Base-by-base conservation (phyloP, 164 flowering plant species). In the Umbellularia californica region DNA sequence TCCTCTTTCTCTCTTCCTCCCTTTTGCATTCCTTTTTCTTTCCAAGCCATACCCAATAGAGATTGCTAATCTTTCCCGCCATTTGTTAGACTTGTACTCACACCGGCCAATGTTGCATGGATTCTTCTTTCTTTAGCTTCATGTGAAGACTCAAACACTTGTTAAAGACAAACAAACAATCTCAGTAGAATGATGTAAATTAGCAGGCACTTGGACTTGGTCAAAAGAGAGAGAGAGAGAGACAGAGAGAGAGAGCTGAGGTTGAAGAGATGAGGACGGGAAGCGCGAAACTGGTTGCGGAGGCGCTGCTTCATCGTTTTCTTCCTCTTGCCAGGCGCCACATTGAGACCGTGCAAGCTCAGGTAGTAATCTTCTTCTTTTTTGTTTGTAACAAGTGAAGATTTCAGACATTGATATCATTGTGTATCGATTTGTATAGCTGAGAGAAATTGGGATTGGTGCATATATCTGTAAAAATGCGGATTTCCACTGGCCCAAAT, bases 271-370 rank as follows among this genome's bases (percentile, higher is more conserved):
- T 90, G 97, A 96, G 88, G 85, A 86, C 93, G 0, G 95, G 92
- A 10, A 85, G 93, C 64, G 99, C 97, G 3, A 96, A 91, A 85
- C 79, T 93, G 84, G 92, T 96, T n/a, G 99, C 92, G 20, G 99
- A 96, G 79, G 97, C 98, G 14, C 81, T 96, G 81, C 87, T 96
- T 58, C 99, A 92, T 79, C 87, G 97, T 79, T 94, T 92, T 78
- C 98, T 96, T 76, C 99, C 99, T 2, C 97, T 96, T 55, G 99
- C 99, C 0, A 79, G 99, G 71, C 94, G 99, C 20, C 94, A 98
- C 33, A 94, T 96, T 55, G 99, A 96, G 79, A 96, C 99, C 0
- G 98, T 95, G 75, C 99, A 96, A 84, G 99, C 96, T 9, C 99
- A 95, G 91, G 99, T 91, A 50, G 3, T 6, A 64, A 19, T 23